Conservation (phyloP, 2,329 filamentous ascomycete genomes). For the Talaromyces atroroseus region DNA sequence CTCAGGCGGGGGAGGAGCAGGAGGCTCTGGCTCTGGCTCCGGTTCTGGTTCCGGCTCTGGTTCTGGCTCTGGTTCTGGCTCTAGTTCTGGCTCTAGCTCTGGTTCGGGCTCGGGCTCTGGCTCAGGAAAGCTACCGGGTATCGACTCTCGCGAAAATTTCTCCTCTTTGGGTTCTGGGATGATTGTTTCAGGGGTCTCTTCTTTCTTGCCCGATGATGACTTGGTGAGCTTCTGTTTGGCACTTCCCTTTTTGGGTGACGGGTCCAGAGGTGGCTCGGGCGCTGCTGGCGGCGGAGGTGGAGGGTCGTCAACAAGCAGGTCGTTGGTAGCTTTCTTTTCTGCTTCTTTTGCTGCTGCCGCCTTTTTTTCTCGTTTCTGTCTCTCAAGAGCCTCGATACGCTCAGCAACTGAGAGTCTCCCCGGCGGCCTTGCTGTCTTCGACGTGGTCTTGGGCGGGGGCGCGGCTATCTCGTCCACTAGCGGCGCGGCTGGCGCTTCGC, state of each 20-base stretch:
- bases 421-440: slow-evolving; percentile 37
- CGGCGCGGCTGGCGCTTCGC: slow-evolving; percentile 29
- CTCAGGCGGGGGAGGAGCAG: slow-evolving; percentile 25
- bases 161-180: slow-evolving; percentile 18
- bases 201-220: slow-evolving; percentile 38
- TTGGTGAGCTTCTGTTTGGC: slow-evolving; percentile 22
- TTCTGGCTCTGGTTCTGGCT: slow-evolving; percentile 25
- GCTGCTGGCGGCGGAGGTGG: slow-evolving; percentile 29
- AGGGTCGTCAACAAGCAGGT: slow-evolving; percentile 23
- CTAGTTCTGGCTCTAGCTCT: too few relatives aligned
- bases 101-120: too few relatives aligned
- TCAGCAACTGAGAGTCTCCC: slow-evolving; percentile 47
- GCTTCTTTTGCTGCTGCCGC: slow-evolving; percentile 31
- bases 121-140: slow-evolving; percentile 55
- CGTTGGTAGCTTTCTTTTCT: slow-evolving; percentile 34
- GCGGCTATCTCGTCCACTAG: slow-evolving; percentile 36
- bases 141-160: slow-evolving; percentile 28
- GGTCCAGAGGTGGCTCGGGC: slow-evolving; percentile 22
- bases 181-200: slow-evolving; percentile 23
- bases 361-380: slow-evolving; percentile 33
- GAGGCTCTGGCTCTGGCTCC: slow-evolving; percentile 38
- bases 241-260: slow-evolving; percentile 16
- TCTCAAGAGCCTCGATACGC: slow-evolving; percentile 47
- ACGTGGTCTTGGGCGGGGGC: slow-evolving; percentile 39
- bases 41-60: slow-evolving; percentile 31